Base-by-base conservation (phyloP, 345 rosid genomes). In the Acer campestre region DNA sequence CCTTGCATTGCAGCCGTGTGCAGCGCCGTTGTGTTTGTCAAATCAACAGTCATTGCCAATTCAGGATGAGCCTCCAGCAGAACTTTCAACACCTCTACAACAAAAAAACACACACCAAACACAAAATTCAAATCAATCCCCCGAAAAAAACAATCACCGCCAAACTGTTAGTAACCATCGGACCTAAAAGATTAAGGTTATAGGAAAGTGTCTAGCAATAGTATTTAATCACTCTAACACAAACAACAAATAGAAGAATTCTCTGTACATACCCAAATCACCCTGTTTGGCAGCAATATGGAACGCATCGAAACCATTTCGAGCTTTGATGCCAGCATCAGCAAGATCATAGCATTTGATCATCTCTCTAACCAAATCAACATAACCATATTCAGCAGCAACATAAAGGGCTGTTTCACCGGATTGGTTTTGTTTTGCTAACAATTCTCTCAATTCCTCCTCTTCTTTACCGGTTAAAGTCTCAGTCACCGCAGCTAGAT, bases 211-310 rank as follows among this genome's bases (percentile, higher is more conserved):
- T 1, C 27, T 1, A 2, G 0, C 0, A 29, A 29, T 29, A 29
- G 31, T 29, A 29, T 29, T 29, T 31, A 31, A 31, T 5, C 6
- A 31, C 6, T 31, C 35, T 31, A 31, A 35, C 38, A 35, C 38
- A 4, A 35, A 35, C 6, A 5, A 4, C 6, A 35, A 58, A 7
- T 16, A 17, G 44, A 7, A 11, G 16, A 49, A 23, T 27, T n/a
- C 46, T 61, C 22, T 12, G 56, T 44, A 78, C 80, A 49, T 85
- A 94, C 99, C 95, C 55, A 89, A 73, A 86, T 92, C 91, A 27
- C 98, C 98, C 88, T 92, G 97, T 86, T 96, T 96, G 13, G 98
- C 97, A 79, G 98, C 98, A 80, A 94, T 90, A 82, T 93, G 98
- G 73, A 96, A 89, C 23, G 99, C 98, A 79, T 96, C 99, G 42